A percentile compares a stretch with the other conserved stretches of the same genome.
These are phyloP conservation scores for Nannizzia gypsea DNA, from an alignment of 2,329 filamentous ascomycete genomes.

Conservation along the genomic window DNA sequence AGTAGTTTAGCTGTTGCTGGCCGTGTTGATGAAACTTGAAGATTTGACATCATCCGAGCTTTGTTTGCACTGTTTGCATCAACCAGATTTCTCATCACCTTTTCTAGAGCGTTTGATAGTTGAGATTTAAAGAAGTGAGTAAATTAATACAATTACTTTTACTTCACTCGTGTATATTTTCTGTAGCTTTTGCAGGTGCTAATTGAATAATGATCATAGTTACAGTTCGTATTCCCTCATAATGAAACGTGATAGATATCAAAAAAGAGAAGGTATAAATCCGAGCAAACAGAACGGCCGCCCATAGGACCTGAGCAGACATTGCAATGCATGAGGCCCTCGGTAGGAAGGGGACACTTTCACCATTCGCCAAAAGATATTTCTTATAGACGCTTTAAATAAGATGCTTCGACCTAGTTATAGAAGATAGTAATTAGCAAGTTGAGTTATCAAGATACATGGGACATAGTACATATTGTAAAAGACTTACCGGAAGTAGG, in stretches of 20 bases:
- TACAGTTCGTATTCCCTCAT: conserved; percentile 4
- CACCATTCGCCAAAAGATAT: conserved; percentile 1
- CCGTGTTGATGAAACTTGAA: not conserved
- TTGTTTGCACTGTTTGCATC: conserved; percentile 29
- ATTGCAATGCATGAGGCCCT: not conserved
- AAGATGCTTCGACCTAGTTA: conserved; percentile 53
- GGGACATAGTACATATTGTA: not conserved
- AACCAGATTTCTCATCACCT: not conserved
- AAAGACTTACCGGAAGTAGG: conserved; percentile 69
- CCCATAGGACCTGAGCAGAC: not conserved
- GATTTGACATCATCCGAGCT: conserved; percentile 29
- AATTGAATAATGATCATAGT: not conserved
- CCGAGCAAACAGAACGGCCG: not conserved
- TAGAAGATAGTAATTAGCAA: not conserved
- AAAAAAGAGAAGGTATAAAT: not conserved
- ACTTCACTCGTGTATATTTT: not conserved
- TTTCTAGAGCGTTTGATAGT: too few species aligned
- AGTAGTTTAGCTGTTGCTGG: not conserved
- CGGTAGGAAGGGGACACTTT: not conserved
- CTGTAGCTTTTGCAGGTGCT: not conserved
- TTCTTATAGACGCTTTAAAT: conserved; percentile 36
- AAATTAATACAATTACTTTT: not conserved
- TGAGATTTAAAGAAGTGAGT: not conserved
- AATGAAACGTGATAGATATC: not conserved
- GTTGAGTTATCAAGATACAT: not conserved